Evolutionary conservation across 1,284 basidiomycete genomes (phyloP), one percentile per base, ranked within the genome.

Genomic region (Tetrapyrgos nigripes): DNA sequence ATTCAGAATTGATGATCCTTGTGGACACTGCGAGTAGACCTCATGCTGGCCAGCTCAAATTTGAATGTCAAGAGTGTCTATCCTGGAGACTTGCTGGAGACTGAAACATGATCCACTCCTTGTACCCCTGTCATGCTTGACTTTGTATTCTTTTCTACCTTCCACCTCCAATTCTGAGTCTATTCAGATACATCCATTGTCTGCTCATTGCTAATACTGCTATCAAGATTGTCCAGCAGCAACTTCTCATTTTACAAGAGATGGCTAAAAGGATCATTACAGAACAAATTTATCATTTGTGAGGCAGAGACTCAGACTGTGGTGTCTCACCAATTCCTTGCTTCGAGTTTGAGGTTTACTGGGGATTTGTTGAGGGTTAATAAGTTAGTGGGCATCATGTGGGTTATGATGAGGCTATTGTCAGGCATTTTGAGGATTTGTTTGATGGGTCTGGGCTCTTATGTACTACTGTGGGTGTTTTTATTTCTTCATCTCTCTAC

Each of bases 221-320:
- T 33, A 57, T 71, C 40, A 59, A 59, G 52, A 67, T 72, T 47
- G 63, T 72, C 29, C 70, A 72, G 29, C 70, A 72, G 44, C 55
- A 66, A 21, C 66, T 72, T 23, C 62, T 64, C n/a, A 64, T 72
- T 10, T 50, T 72, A 8, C 63, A 68, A 51, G 67, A 69, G 49
- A 64, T 69, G 57, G 66, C 65, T 21, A 67, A 66, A 57, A 40
- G 76, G 65, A 73, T 80, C 64, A 76, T 80, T 58, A 67, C 68
- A 1, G 70, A 73, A 53, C 65, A 68, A 29, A 68, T 70, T n/a
- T n/a, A n/a, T n/a, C n/a, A n/a, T n/a, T 49, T 74, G 72, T 56
- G 72, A 74, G 45, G 71, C 72, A 21, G 72, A 74, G 51, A 68
- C 69, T 27, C 72, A 74, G 62, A 72, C 64, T 33, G 64, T 26